Conservation (phyloP, 495 filamentous ascomycete species). For the Sphaerosporella brunnea region DNA sequence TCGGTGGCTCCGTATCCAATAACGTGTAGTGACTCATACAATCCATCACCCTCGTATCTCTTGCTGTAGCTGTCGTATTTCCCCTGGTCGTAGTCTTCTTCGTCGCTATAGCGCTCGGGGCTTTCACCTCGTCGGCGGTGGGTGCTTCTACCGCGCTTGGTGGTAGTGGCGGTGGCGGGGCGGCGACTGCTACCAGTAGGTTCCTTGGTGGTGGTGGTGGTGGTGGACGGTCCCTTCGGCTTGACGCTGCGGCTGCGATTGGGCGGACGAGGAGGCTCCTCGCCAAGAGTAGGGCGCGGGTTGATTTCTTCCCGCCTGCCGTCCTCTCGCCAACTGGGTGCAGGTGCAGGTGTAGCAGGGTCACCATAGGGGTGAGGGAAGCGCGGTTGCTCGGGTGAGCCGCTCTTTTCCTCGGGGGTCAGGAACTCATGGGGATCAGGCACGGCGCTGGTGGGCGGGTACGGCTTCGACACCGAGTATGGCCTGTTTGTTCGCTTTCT, state of each 20-base stretch:
- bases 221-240: background rate
- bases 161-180: background rate
- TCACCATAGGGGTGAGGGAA: background rate
- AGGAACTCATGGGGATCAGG: slow-evolving; percentile 6
- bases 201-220: too few relatives aligned
- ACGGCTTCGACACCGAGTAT: background rate
- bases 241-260: slow-evolving; percentile 3
- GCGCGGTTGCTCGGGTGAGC: background rate
- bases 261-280: slow-evolving; percentile 9
- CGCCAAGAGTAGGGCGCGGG: slow-evolving; percentile 20
- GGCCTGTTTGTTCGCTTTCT: background rate
- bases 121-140: background rate
- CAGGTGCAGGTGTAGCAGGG: background rate
- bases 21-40: slow-evolving; percentile 4
- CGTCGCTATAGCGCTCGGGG: slow-evolving; percentile 1
- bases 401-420: slow-evolving; percentile 1
- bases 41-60: slow-evolving; percentile 4
- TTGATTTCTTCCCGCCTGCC: slow-evolving; percentile 16
- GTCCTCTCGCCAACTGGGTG: background rate
- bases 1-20: background rate
- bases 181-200: background rate
- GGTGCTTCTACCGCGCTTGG: slow-evolving; percentile 5
- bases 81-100: slow-evolving; percentile 2
- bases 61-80: background rate
- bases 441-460: background rate